phyloP scores from a whole-genome alignment of 306 rosid genomes.

The Cucurbita pepo region DNA sequence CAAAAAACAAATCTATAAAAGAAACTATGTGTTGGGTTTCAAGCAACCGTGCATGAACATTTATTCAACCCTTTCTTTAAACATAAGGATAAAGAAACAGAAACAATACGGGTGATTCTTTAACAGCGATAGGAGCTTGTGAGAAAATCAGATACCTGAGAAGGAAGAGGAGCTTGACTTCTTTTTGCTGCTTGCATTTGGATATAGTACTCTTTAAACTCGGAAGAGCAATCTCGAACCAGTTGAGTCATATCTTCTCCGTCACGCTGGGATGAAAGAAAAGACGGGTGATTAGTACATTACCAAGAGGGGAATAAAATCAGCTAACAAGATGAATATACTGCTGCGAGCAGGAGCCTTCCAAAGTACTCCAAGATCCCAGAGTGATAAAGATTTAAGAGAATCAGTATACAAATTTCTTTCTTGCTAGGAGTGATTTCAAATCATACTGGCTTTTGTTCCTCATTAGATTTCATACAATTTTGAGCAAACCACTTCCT shows the following conservation, averaged over 20 bases:
- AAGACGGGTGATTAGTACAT: neutral
- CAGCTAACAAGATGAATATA: neutral
- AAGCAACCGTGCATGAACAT: neutral
- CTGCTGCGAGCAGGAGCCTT: neutral
- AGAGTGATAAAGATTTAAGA: neutral
- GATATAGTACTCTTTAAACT: conserved; percentile 86
- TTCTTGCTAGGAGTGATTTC: neutral
- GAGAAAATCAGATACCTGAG: conserved; percentile 41
- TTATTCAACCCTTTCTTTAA: neutral
- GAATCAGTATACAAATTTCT: neutral
- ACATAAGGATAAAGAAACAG: neutral
- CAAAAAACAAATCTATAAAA: neutral
- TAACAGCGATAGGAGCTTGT: neutral
- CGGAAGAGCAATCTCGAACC: conserved; percentile 55
- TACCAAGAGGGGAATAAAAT: neutral
- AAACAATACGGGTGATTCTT: neutral
- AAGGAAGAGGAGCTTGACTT: conserved; percentile 84
- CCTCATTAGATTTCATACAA: neutral
- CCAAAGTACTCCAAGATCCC: neutral
- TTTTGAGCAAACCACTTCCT: neutral
- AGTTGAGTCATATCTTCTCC: conserved; percentile 77
- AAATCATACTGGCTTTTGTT: neutral
- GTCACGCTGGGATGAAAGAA: conserved; percentile 46
- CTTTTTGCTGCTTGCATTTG: conserved; percentile 97
- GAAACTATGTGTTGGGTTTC: neutral